Percentiles rank a stretch among this genome's conserved stretches.
Conservation (phyloP, 1,284 basidiomycete genomes). For the Pascua sp. region DNA sequence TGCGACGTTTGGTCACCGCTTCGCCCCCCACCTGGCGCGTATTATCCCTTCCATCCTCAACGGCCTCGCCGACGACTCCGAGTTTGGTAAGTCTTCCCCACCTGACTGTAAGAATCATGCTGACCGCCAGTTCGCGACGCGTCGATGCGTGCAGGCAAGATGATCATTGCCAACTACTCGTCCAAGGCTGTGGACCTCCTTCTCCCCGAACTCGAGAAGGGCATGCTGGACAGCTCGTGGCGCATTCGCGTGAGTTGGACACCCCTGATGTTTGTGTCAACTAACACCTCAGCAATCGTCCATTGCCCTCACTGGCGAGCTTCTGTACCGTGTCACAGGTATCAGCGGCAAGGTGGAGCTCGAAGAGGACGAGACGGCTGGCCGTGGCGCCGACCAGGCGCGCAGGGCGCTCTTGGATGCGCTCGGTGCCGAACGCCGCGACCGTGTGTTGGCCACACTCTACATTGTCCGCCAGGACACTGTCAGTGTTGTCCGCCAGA, state of each 20-base stretch:
- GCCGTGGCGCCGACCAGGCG: slow-evolving; percentile 70
- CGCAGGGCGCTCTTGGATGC: slow-evolving; percentile 81
- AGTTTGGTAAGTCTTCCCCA: slow-evolving; percentile 56
- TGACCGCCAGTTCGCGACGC: slow-evolving; percentile 69
- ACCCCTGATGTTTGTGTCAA: not conserved
- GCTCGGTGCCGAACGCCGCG: slow-evolving; percentile 81
- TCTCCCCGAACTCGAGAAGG: slow-evolving; percentile 88
- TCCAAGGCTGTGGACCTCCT: slow-evolving; percentile 88
- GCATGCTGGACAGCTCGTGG: slow-evolving; percentile 94
- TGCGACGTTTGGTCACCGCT: slow-evolving; percentile 88
- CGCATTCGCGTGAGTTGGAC: slow-evolving; percentile 72
- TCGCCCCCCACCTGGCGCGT: slow-evolving; percentile 91
- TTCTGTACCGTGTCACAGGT: slow-evolving; percentile 96
- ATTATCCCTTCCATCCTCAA: slow-evolving; percentile 91
- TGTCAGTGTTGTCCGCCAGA: slow-evolving; percentile 82
- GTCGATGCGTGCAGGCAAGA: slow-evolving; percentile 97
- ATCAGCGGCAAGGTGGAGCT: slow-evolving; percentile 87
- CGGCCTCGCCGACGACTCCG: slow-evolving; percentile 89
- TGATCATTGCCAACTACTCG: slow-evolving; percentile 97
- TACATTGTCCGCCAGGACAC: slow-evolving; percentile 92
- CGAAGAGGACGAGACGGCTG: slow-evolving; percentile 70
- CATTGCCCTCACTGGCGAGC: slow-evolving; percentile 90
- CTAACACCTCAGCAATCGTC: slow-evolving; percentile 69
- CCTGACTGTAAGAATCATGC: not conserved
- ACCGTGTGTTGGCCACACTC: slow-evolving; percentile 83